Base-by-base conservation (phyloP, 805 yeast genomes). In the Hermanozyma aechmeae region DNA sequence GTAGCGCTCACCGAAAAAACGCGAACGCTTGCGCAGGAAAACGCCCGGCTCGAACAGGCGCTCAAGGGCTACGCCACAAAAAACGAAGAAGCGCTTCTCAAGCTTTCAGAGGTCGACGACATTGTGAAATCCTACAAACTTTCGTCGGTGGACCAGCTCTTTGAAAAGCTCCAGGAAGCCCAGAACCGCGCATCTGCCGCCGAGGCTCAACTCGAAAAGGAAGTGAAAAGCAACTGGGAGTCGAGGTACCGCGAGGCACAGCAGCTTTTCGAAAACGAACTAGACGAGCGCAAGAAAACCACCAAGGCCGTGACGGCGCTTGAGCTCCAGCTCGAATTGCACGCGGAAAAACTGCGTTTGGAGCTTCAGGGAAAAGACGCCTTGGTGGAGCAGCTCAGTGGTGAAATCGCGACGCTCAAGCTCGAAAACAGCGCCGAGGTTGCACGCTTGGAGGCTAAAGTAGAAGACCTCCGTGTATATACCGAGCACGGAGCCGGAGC, bases 391-490 rank as follows among this genome's bases (percentile, higher is more conserved):
- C 58, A 38, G 29, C 47, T 40, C 32, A 59, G 38, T 37, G 46
- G 29, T 29, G 60, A 53, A 25, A 57, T 35, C 40, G 53, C 43
- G 31, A 50, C 29, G 36, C 43, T 24, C 57, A 67, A 45, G 53
- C 61, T 41, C 37, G 58, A 33, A 41, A 53, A 42, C 40, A 31
- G 45, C 43, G 31, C 48, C 39, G 85, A 79, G 43, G 63, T 75
- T 12, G 53, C 67, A 19, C 53, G 77, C 28, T 55, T 84, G 18
- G 95, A 85, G 47, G 68, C 67, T 13, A 75, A 76, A 34, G 63
- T 83, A 29, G 96, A 89, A 53, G 58, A 63, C 17, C 55, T 79
- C 30, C 62, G 95, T 25, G 61, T 73, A 17, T 71, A 73, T 39
- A 58, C 71, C 16, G 96, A 86, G 46, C 31, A 17, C 10, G n/a